Percentiles rank a stretch among this genome's conserved stretches.
Evolutionary conservation across 176 grass and related monocot species (phyloP).

Genomic region (Dactylis glomerata): DNA sequence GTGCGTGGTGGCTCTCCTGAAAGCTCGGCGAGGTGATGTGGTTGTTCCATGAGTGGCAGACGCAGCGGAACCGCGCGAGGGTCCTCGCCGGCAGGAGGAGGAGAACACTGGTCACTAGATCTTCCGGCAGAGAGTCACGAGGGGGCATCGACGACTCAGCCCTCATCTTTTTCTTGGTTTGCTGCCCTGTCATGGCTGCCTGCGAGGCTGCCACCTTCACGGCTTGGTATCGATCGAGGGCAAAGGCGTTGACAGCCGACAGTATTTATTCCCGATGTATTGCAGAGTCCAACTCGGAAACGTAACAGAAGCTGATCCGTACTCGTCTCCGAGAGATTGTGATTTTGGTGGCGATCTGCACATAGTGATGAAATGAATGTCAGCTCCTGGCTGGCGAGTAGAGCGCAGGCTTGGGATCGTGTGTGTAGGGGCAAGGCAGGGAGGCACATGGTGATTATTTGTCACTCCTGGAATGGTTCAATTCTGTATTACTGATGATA

Average conservation of each 20-base stretch:
- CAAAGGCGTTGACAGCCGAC: too few relatives aligned
- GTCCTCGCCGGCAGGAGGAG: not conserved
- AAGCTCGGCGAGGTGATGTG: conserved; percentile 14
- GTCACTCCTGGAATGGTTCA: not conserved
- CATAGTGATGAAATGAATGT: not conserved
- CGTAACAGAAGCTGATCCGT: too few relatives aligned
- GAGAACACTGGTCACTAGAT: not conserved
- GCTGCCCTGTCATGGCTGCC: not conserved
- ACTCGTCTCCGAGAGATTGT: too few relatives aligned
- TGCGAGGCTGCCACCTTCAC: too few relatives aligned
- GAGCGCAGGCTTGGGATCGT: not conserved
- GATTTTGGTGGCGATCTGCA: too few relatives aligned
- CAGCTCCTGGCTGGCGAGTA: not conserved
- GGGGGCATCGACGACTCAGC: too few relatives aligned
- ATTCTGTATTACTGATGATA: not conserved
- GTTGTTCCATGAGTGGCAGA: not conserved
- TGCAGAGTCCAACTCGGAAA: too few relatives aligned
- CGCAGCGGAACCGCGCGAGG: not conserved
- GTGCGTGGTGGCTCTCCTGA: not conserved
- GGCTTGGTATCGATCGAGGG: too few relatives aligned
- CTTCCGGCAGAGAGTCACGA: not conserved
- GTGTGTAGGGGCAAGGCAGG: not conserved
- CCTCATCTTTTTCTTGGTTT: not conserved
- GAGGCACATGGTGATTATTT: not conserved
- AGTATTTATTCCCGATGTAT: too few relatives aligned